Evolutionary conservation across 2,329 filamentous ascomycete species (phyloP), one percentile per base, ranked within the genome.

Genomic region (Trichoderma sp.): DNA sequence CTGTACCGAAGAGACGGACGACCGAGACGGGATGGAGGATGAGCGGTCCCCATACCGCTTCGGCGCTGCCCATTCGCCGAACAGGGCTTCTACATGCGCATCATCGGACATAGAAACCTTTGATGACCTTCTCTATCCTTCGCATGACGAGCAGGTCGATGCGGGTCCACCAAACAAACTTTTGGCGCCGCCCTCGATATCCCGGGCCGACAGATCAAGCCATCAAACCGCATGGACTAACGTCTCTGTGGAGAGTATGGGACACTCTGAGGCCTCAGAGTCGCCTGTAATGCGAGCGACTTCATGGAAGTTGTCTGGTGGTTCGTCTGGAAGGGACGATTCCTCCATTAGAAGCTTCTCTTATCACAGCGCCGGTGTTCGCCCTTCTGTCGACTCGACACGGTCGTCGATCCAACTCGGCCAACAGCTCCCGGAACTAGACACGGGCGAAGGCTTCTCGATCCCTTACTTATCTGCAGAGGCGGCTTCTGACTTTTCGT

Each of bases 221-320:
- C 88, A 90, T 66, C 87, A 88, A 72, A 90, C 89, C 2, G 84
- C 86, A n/a, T 91, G 90, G 90, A 91, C 90, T 31, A 89, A 91
- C 79, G 88, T 89, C 76, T 90, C 89, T 0, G 83, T 91, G 11
- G 88, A 89, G 18, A 91, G 88, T 75, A 85, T 84, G 24, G 87
- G 89, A 76, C 78, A 77, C n/a, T 83, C 83, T 14, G 82, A 83
- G 56, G 76, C 71, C 11, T 77, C 78, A 18, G 79, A 78, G 64
- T 83, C 83, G 8, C 80, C 82, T 18, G 80, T 78, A 31, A 77
- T 82, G 71, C 81, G 80, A n/a, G 79, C 71, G 81, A 82, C 18
- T 80, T 84, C 77, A 81, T 80, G 33, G 84, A 82, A 33, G 83
- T 82, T 38, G 82, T 83, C 74, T 80, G 64, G 27, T 27, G 63